A percentile compares a stretch with the other conserved stretches of the same genome.
Conservation (phyloP, 352 stramenopile genomes). For the Globisporangium acanthophoron region DNA sequence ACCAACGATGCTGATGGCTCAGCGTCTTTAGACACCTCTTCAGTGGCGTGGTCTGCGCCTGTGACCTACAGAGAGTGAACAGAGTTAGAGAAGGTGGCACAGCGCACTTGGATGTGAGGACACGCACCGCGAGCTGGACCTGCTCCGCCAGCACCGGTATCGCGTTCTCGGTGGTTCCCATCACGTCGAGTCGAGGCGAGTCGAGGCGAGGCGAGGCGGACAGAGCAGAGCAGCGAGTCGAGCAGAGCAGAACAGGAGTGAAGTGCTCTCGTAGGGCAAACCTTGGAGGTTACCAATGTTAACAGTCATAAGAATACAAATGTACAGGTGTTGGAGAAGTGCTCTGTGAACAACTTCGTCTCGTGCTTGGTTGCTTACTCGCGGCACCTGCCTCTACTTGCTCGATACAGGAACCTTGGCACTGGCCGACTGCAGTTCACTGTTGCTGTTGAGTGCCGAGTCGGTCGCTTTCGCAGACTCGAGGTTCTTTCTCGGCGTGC, state of each 20-base stretch:
- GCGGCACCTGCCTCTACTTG: too few relatives aligned
- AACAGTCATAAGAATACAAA: too few relatives aligned
- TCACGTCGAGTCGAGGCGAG: neutral
- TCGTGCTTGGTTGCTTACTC: too few relatives aligned
- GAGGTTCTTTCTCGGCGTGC: slow-evolving; percentile 48
- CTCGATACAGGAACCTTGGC: neutral
- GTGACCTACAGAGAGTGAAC: neutral
- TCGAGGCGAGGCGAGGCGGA: too few relatives aligned
- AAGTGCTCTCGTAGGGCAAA: too few relatives aligned
- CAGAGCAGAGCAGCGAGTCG: too few relatives aligned
- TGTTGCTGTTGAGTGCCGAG: slow-evolving; percentile 28
- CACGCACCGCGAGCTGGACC: neutral
- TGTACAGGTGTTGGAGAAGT: neutral
- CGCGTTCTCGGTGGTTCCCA: slow-evolving; percentile 7
- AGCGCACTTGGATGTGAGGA: neutral
- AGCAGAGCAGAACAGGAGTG: too few relatives aligned
- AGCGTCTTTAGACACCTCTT: neutral
- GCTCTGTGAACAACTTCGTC: too few relatives aligned
- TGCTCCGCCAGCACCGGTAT: neutral
- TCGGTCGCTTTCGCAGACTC: slow-evolving; percentile 45
- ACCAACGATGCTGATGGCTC: neutral
- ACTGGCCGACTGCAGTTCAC: slow-evolving; percentile 1
- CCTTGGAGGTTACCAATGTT: too few relatives aligned
- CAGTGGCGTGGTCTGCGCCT: neutral
- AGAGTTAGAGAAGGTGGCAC: neutral